Conservation (phyloP, 2,329 filamentous ascomycete species). For the Ophiostoma angusticollis region DNA sequence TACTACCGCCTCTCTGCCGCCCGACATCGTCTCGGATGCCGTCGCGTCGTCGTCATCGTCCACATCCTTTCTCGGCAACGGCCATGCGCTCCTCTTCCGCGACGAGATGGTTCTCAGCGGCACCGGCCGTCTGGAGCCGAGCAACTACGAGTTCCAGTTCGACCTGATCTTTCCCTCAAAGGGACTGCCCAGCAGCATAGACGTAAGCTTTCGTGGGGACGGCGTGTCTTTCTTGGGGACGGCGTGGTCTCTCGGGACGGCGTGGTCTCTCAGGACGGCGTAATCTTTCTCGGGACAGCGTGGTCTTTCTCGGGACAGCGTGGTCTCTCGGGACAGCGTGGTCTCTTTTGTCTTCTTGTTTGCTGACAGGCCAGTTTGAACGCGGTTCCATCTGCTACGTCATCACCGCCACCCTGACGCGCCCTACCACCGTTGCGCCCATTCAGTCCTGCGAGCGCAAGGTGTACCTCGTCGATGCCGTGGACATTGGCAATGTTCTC, state of each 20-base stretch:
- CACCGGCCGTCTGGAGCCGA: slow-evolving; percentile 60
- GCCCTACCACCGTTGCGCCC: slow-evolving; percentile 74
- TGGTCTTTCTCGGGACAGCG: not conserved
- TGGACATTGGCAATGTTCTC: slow-evolving; percentile 68
- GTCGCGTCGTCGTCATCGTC: slow-evolving; percentile 18
- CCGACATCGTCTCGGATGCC: slow-evolving; percentile 13
- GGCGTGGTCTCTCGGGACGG: too few relatives aligned
- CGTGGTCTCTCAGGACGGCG: slow-evolving; percentile 18
- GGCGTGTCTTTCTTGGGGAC: not conserved
- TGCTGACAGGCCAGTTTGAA: slow-evolving; percentile 56
- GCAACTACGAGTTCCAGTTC: slow-evolving; percentile 62
- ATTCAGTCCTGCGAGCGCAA: slow-evolving; percentile 70
- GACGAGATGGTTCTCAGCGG: slow-evolving; percentile 71
- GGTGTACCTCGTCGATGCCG: slow-evolving; percentile 64
- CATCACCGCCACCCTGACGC: slow-evolving; percentile 77
- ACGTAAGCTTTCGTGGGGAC: slow-evolving; percentile 68
- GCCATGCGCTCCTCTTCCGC: slow-evolving; percentile 68
- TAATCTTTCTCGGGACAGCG: slow-evolving; percentile 31
- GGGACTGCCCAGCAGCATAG: slow-evolving; percentile 74
- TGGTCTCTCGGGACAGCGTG: not conserved
- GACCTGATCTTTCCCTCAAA: slow-evolving; percentile 23
- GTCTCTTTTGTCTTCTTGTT: slow-evolving; percentile 18
- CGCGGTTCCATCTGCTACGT: slow-evolving; percentile 86
- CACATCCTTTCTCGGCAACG: slow-evolving; percentile 53
- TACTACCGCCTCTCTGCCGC: slow-evolving; percentile 16